These are phyloP conservation scores for Leishmania aethiopica DNA, from an alignment of 208 protist species.

Conservation along the genomic window DNA sequence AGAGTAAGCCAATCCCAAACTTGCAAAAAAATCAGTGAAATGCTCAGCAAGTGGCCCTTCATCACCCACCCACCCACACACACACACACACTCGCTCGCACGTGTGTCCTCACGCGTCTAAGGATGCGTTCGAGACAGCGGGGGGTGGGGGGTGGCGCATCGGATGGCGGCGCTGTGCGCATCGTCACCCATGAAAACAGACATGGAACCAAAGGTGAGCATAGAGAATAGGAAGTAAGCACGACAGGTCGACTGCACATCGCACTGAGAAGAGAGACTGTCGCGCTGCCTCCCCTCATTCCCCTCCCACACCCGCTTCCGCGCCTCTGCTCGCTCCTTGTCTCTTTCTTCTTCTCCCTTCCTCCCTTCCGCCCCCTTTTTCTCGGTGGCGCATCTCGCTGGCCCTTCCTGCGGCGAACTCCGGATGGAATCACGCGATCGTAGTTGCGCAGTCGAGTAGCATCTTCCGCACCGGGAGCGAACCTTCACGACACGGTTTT, in stretches of 20 bases:
- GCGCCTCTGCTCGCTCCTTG: background rate
- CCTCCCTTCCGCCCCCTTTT: background rate
- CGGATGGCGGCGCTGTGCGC: background rate
- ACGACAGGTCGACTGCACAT: background rate
- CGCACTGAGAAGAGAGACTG: background rate
- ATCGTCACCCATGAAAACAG: background rate
- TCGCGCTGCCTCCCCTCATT: background rate
- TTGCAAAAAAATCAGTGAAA: background rate
- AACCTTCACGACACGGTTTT: background rate
- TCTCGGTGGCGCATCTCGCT: background rate
- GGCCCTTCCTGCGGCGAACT: background rate
- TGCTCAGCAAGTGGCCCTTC: background rate
- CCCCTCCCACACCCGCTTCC: background rate
- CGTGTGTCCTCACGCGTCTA: background rate
- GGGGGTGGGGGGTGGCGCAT: background rate
- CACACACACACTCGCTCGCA: background rate
- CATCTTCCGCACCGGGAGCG: background rate
- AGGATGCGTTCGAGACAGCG: background rate
- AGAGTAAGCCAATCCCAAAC: background rate
- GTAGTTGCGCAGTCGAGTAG: background rate
- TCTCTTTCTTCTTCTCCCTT: background rate
- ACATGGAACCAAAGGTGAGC: background rate
- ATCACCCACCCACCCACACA: too few species aligned
- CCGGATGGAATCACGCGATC: background rate
- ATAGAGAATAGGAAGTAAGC: background rate